Conservation (phyloP, 164 flowering plant species). For the Umbilicus rupestris region DNA sequence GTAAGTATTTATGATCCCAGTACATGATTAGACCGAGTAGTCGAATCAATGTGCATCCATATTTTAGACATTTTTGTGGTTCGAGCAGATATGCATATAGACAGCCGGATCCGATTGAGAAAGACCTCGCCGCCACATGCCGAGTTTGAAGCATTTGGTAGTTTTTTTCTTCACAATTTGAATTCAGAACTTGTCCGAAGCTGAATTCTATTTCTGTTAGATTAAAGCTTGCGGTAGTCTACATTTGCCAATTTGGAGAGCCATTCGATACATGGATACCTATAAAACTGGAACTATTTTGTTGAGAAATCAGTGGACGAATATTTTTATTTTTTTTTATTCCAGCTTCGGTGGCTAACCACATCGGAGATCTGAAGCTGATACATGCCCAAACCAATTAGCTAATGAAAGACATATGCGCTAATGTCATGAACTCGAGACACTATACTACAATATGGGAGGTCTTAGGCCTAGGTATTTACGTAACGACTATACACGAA, state of each 20-base stretch:
- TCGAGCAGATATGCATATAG: neutral
- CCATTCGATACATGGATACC: no score
- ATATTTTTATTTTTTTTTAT: neutral
- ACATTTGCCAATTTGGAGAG: neutral
- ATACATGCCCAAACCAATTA: neutral
- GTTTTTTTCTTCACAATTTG: neutral
- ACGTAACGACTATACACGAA: neutral
- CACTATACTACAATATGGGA: neutral
- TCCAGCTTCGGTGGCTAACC: neutral
- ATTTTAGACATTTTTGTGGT: neutral
- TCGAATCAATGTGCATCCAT: neutral
- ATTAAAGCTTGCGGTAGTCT: neutral
- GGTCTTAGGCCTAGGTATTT: neutral
- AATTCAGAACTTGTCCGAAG: no score
- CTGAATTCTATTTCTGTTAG: neutral
- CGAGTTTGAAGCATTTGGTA: no score
- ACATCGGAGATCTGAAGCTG: neutral
- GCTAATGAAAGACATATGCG: constrained; percentile 2
- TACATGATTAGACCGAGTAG: neutral
- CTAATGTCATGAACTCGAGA: neutral
- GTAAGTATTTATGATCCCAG: neutral
- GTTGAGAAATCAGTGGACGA: no score
- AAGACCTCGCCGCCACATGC: no score
- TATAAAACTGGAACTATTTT: neutral
- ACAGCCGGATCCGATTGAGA: neutral